These are phyloP conservation scores for Benincasa hispida DNA, from an alignment of 306 rosid genomes.

Conservation along the genomic window DNA sequence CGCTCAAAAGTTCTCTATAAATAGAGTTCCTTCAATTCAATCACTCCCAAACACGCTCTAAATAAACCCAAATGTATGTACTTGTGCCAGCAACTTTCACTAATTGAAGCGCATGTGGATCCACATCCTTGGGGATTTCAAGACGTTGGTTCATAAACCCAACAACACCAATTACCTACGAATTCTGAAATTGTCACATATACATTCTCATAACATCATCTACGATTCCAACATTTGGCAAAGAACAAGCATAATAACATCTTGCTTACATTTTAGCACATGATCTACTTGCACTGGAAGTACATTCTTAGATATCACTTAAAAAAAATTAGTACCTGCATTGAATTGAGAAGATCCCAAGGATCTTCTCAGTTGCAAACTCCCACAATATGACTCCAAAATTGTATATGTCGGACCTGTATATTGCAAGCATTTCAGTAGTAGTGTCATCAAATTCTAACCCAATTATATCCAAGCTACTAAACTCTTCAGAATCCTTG, in stretches of 20 bases:
- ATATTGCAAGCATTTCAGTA: conserved; percentile 22
- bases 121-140: conserved; percentile 79
- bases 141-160: conserved; percentile 95
- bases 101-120: conserved; percentile 78
- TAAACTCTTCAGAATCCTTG: too few species aligned
- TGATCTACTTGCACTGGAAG: conserved; percentile 12
- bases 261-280: too few species aligned
- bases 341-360: conserved; percentile 91
- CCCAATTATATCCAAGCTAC: too few species aligned
- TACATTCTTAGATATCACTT: not conserved
- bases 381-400: conserved; percentile 98
- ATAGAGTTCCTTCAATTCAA: too few species aligned
- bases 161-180: conserved; percentile 95
- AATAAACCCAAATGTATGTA: not conserved
- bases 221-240: not conserved
- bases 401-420: conserved; percentile 94
- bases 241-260: too few species aligned
- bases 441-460: too few species aligned
- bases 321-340: conserved; percentile 60
- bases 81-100: conserved; percentile 96
- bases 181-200: not conserved
- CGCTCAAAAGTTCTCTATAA: too few species aligned
- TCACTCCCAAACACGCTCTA: too few species aligned
- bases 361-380: conserved; percentile 91
- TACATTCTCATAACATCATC: too few species aligned